Conservation (phyloP, 2,329 filamentous ascomycete species). For the Pseudogymnoascus pannorum region DNA sequence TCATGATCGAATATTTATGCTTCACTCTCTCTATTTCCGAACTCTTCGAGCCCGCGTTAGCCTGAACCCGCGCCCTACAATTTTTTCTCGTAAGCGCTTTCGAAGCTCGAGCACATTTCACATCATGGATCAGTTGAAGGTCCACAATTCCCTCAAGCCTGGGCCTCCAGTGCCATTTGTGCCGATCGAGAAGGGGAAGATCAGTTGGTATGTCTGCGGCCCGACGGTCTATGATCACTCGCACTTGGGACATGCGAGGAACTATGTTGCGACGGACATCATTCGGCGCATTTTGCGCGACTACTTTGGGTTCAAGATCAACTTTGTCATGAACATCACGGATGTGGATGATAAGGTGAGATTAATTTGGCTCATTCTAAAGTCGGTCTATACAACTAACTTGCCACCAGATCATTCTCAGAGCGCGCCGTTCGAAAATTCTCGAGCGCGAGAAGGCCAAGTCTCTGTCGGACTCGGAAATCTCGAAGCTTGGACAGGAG, state of each 20-base stretch:
- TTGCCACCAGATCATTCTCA: slow-evolving; percentile 51
- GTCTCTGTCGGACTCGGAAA: slow-evolving; percentile 40
- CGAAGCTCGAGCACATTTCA: not conserved
- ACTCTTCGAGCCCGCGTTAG: not conserved
- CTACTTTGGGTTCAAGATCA: slow-evolving; percentile 61
- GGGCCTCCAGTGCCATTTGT: slow-evolving; percentile 25
- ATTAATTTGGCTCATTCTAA: not conserved
- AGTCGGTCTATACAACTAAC: not conserved
- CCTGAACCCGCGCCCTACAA: not conserved
- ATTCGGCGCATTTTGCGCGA: slow-evolving; percentile 59
- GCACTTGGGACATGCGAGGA: slow-evolving; percentile 63
- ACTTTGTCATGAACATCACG: slow-evolving; percentile 69
- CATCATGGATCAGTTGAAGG: slow-evolving; percentile 19
- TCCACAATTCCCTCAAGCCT: slow-evolving; percentile 28
- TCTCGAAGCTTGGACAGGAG: slow-evolving; percentile 40
- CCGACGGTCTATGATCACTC: slow-evolving; percentile 64
- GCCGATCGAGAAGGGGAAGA: slow-evolving; percentile 24
- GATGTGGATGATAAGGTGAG: slow-evolving; percentile 55
- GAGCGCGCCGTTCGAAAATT: slow-evolving; percentile 71
- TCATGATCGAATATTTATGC: slow-evolving; percentile 1
- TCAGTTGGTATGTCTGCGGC: slow-evolving; percentile 64
- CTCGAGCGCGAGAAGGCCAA: slow-evolving; percentile 75
- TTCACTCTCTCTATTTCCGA: slow-evolving; percentile 7
- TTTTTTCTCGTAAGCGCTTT: not conserved
- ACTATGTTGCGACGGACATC: slow-evolving; percentile 68